phyloP scores from a whole-genome alignment of 768 basidiomycete species.

The Pleurotus djamor region DNA sequence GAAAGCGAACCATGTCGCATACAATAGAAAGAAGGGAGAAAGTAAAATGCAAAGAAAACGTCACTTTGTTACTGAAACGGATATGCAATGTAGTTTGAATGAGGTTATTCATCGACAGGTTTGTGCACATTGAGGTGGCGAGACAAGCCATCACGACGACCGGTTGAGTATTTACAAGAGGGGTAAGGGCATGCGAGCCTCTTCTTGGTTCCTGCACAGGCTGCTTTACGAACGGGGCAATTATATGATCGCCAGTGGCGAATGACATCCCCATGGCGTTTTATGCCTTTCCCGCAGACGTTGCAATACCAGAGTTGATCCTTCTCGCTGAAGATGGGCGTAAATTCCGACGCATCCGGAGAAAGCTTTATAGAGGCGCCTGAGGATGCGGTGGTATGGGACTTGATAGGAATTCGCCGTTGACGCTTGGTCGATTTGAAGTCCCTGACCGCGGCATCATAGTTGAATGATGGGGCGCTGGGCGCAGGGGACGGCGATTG shows the following conservation, averaged over 20 bases:
- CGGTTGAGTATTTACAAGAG: constrained; percentile 5
- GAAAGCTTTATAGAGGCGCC: constrained; percentile 1
- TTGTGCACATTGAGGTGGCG: constrained; percentile 5
- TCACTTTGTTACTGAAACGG: not conserved
- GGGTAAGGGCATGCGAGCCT: constrained; percentile 2
- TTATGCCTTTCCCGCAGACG: constrained; percentile 6
- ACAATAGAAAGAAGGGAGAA: not conserved
- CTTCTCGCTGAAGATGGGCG: not conserved
- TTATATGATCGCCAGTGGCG: constrained; percentile 6
- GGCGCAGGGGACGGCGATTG: too few relatives aligned
- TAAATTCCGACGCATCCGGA: not conserved
- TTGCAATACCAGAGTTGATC: constrained; percentile 5
- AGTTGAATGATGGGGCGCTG: not conserved
- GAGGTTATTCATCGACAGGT: not conserved
- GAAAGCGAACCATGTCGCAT: not conserved
- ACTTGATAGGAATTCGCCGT: not conserved
- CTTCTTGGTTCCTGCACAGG: not conserved
- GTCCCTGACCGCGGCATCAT: constrained; percentile 1
- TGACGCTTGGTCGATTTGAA: constrained; percentile 5
- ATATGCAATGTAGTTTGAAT: not conserved
- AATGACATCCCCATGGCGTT: constrained; percentile 5
- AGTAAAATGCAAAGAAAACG: not conserved
- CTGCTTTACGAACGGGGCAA: constrained; percentile 3
- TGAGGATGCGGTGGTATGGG: not conserved
- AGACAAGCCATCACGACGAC: constrained; percentile 2